Evolutionary conservation across 768 basidiomycete genomes (phyloP).

Genomic region (Infundibulicybe gibba): DNA sequence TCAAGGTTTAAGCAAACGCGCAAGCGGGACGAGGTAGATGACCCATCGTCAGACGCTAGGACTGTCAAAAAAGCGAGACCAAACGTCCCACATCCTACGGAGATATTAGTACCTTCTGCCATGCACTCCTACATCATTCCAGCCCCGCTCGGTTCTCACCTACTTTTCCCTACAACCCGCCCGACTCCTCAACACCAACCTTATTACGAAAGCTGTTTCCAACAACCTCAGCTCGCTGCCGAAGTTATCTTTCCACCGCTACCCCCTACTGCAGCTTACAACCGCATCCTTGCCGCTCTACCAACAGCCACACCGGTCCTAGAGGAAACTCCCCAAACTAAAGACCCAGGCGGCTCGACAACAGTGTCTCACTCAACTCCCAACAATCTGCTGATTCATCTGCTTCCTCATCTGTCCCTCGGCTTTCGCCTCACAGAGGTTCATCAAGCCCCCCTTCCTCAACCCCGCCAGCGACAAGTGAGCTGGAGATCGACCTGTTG

Average conservation of each 20-base stretch:
- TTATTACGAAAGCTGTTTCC: conserved; percentile 61
- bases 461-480: conserved; percentile 33
- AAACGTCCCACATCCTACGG: conserved; percentile 20
- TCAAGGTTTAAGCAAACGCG: conserved; percentile 30
- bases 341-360: neutral
- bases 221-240: conserved; percentile 45
- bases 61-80: conserved; percentile 48
- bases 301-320: conserved; percentile 18
- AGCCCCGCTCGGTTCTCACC: conserved; percentile 24
- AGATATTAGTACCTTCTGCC: conserved; percentile 14
- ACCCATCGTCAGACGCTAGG: conserved; percentile 31
- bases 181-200: conserved; percentile 68
- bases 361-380: neutral
- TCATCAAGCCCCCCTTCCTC: conserved; percentile 59
- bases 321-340: neutral
- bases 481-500: conserved; percentile 24
- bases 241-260: conserved; percentile 76
- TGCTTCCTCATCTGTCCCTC: conserved; percentile 45
- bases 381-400: neutral
- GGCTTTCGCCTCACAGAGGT: conserved; percentile 55
- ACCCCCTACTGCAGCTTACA: conserved; percentile 42
- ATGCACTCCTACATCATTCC: conserved; percentile 19
- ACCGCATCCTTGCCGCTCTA: conserved; percentile 19
- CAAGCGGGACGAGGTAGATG: conserved; percentile 33
- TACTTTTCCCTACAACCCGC: conserved; percentile 48